A percentile compares a stretch with the other conserved stretches of the same genome.
phyloP scores from a whole-genome alignment of 371 early-diverging fungal species.

The Syncephalastrum monosporum region DNA sequence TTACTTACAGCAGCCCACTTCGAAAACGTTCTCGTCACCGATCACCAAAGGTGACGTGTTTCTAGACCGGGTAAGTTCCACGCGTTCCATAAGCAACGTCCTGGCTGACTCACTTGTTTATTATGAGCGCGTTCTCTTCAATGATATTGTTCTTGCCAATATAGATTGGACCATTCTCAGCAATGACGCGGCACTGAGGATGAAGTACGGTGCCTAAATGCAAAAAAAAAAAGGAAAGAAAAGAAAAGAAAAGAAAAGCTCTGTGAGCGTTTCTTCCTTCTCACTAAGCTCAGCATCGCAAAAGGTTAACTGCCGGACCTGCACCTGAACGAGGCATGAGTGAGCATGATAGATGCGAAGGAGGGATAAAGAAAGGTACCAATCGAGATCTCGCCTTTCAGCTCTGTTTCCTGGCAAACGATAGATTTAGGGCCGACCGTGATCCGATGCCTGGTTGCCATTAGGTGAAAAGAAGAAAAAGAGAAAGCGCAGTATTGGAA shows the following conservation, averaged over 20 bases:
- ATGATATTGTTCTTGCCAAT: conserved; percentile 75
- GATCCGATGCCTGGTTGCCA: conserved; percentile 32
- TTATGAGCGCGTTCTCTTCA: conserved; percentile 73
- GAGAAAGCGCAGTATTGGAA: no score
- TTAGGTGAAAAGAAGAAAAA: no score
- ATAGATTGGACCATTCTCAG: conserved; percentile 69
- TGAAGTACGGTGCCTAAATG: conserved; percentile 68
- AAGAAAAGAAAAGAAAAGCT: conserved; percentile 1
- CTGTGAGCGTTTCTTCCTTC: not conserved
- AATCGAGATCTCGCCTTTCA: conserved; percentile 60
- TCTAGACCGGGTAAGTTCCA: conserved; percentile 14
- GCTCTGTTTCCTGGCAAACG: conserved; percentile 68
- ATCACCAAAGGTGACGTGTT: conserved; percentile 58
- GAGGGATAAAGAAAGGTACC: conserved; percentile 32
- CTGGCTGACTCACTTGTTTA: conserved; percentile 60
- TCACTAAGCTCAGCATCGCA: not conserved
- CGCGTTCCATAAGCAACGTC: not conserved
- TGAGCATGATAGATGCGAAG: not conserved
- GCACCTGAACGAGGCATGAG: conserved; percentile 8
- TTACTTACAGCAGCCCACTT: conserved; percentile 69
- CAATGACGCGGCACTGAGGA: conserved; percentile 73
- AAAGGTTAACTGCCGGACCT: conserved; percentile 5
- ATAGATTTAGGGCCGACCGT: conserved; percentile 53
- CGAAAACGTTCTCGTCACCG: conserved; percentile 77
- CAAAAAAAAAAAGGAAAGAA: no score